These are phyloP conservation scores for Penicillium coprophilum DNA, from an alignment of 495 filamentous ascomycete genomes.

Conservation along the genomic window DNA sequence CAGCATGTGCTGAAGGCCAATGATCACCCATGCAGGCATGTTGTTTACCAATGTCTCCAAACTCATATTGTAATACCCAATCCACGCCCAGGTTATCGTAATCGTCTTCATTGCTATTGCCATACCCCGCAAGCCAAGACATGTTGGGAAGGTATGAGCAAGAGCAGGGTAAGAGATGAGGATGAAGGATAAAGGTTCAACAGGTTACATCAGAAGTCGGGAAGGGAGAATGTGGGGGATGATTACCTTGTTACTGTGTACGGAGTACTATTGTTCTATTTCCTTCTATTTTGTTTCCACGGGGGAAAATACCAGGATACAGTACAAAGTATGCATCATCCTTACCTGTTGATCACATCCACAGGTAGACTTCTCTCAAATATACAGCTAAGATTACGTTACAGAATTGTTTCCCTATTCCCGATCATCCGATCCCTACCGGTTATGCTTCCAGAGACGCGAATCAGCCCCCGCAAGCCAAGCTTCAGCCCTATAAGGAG, in stretches of 20 bases:
- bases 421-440: neutral
- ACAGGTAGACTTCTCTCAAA: too few relatives aligned
- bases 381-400: neutral
- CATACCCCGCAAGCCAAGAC: slow-evolving; percentile 33
- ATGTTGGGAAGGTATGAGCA: slow-evolving; percentile 9
- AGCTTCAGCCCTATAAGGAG: slow-evolving; percentile 32
- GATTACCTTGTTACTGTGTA: neutral
- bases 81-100: slow-evolving; percentile 43
- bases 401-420: neutral
- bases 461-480: slow-evolving; percentile 18
- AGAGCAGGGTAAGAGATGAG: neutral
- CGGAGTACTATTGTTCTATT: neutral
- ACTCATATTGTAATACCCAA: slow-evolving; percentile 45
- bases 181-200: neutral
- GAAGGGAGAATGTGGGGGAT: slow-evolving; percentile 7
- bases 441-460: neutral
- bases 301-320: neutral
- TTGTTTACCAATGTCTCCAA: slow-evolving; percentile 36
- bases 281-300: slow-evolving; percentile 1
- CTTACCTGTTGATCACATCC: neutral
- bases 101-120: slow-evolving; percentile 25
- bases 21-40: neutral
- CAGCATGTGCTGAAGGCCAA: slow-evolving; percentile 6
- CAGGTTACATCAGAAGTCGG: neutral
- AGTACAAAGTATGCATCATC: neutral